Evolutionary conservation across 805 yeast species (phyloP), one percentile per base, ranked within the genome.

Genomic region (Kuraishia piskuri): DNA sequence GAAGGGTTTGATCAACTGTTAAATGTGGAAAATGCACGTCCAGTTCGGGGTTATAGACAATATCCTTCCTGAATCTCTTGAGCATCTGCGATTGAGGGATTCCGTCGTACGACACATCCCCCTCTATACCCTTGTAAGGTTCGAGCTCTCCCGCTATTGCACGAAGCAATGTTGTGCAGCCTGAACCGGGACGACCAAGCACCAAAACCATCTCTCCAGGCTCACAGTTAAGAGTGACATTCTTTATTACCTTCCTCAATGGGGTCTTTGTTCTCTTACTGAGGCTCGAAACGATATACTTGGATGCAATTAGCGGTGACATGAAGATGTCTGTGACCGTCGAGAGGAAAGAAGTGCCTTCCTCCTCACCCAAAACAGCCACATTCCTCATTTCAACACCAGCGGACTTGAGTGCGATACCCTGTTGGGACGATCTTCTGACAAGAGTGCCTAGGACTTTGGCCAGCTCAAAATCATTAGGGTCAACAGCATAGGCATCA

Each of bases 11-110:
- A 52, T 83, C 80, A 40, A 86, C 92, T 1, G 90, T 86, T 57
- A 86, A 71, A 58, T 83, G 84, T 10, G 94, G 92, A 69, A 85
- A 84, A 66, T 86, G 94, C 55, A 77, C 78, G 63, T 86, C 94
- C 54, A 83, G 69, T 67, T 79, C 84, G 36, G 83, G 83, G 59
- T 79, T 79, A 63, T 81, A 81, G 49, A 81, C 68, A 49, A 81
- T 67, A 58, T 80, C 88, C 25, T 80, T 75, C 58, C 78, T 79
- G 69, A 73, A 86, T 45, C 72, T 63, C 55, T 74, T 66, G 69
- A 83, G 70, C 84, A 86, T 82, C 56, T 83, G 86, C 40, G 68
- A 58, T 61, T 79, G 85, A 20, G 74, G 62, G 50, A 85, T 70
- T 49, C 88, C 88, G 63, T 83, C 88, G 61, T 84, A 86, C 7